Conservation (phyloP, 352 stramenopile genomes). For the Globisporangium canariense region DNA sequence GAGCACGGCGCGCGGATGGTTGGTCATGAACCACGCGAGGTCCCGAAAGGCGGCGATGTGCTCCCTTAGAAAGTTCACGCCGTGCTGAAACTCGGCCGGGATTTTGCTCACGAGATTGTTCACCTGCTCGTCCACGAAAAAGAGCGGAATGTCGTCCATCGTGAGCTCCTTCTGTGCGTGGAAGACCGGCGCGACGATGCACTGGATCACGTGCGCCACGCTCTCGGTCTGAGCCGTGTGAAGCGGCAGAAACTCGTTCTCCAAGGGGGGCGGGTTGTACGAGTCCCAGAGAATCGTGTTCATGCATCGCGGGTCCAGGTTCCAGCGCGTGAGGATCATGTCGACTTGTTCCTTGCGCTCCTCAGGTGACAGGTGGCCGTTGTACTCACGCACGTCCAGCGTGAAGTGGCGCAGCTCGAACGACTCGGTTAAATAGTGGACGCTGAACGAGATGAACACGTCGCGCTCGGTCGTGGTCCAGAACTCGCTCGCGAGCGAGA, state of each 20-base stretch:
- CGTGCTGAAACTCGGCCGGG: conserved; percentile 29
- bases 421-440: conserved; percentile 41
- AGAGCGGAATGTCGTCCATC: conserved; percentile 35
- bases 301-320: conserved; percentile 42
- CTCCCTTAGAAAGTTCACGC: conserved; percentile 32
- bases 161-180: conserved; percentile 30
- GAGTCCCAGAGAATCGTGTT: conserved; percentile 49
- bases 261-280: conserved; percentile 19
- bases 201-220: conserved; percentile 39
- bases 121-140: conserved; percentile 44
- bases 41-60: conserved; percentile 39
- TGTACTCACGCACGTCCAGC: conserved; percentile 43
- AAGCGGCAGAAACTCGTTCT: conserved; percentile 25
- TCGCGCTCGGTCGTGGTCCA: conserved; percentile 43
- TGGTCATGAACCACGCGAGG: conserved; percentile 41
- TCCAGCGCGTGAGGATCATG: conserved; percentile 38
- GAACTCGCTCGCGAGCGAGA: conserved; percentile 42
- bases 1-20: conserved; percentile 37
- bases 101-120: conserved; percentile 35
- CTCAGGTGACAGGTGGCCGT: conserved; percentile 33
- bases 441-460: conserved; percentile 44
- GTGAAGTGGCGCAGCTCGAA: conserved; percentile 46
- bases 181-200: conserved; percentile 40
- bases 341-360: conserved; percentile 41
- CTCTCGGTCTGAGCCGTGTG: conserved; percentile 38